Conservation (phyloP, 1,284 basidiomycete species). For the Gymnopus androsaceus region DNA sequence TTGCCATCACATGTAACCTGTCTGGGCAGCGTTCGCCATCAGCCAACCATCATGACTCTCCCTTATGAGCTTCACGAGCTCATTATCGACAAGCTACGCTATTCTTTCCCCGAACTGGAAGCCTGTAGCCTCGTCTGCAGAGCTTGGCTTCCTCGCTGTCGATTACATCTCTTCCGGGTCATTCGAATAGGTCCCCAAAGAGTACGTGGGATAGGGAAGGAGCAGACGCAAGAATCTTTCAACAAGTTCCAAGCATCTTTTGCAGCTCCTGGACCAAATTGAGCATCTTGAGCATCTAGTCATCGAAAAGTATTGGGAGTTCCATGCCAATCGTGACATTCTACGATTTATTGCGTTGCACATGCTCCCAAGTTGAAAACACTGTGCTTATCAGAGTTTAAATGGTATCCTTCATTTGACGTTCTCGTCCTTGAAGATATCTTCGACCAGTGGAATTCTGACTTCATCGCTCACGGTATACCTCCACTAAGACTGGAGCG, state of each 20-base stretch:
- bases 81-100: constrained; percentile 3
- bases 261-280: not conserved
- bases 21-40: no score
- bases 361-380: constrained; percentile 6
- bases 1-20: not conserved
- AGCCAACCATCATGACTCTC: constrained; percentile 9
- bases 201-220: constrained; percentile 1
- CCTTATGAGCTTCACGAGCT: constrained; percentile 6
- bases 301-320: not conserved
- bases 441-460: constrained; percentile 1
- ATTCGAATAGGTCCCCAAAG: constrained; percentile 1
- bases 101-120: not conserved
- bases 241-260: not conserved
- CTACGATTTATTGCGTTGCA: not conserved
- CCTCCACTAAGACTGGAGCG: not conserved
- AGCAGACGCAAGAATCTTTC: not conserved
- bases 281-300: constrained; percentile 4
- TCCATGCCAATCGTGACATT: not conserved
- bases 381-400: constrained; percentile 3
- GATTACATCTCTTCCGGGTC: constrained; percentile 7
- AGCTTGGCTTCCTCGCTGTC: constrained; percentile 3
- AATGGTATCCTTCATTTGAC: constrained; percentile 9
- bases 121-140: constrained; percentile 2
- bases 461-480: not conserved
- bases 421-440: constrained; percentile 2